Evolutionary conservation across 1,284 basidiomycete genomes (phyloP), one percentile per base, ranked within the genome.

Genomic region (Leccinum subrobustum): DNA sequence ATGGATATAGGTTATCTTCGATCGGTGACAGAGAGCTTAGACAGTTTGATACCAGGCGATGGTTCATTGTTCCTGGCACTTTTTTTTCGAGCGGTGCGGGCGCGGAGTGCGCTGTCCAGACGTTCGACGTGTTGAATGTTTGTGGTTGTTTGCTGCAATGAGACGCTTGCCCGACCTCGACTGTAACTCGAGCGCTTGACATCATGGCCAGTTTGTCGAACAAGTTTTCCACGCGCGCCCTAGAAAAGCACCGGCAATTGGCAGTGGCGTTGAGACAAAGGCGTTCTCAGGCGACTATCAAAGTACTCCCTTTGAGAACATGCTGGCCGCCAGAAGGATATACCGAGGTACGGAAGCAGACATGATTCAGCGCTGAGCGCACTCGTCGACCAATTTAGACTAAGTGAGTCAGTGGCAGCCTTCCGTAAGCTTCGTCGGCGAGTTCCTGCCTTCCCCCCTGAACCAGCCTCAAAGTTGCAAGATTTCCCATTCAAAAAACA

Each of bases 361-460:
- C 44, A 47, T 12, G 57, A 56, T 44, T 47, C 52, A 7, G 47
- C 52, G 27, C 27, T 31, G n/a, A 52, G 51, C 25, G 27, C 37
- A 57, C 37, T 65, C 52, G 39, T 65, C 56, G 39, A 63, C 60
- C 51, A 16, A 59, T 67, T 69, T 59, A 48, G 59, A 51, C 25
- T 16, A 51, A 35, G 35, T 35, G 35, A 51, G 8, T 55, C 50
- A 44, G 50, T 58, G 63, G 59, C 48, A 54, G 54, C 53, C 11
- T 61, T 59, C 67, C 69, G 58, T 61, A 37, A 51, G 25, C n/a
- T 8, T 6, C 54, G 20, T 53, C 39, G 56, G 60, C 33, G 61
- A 59, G 56, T 66, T 37, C 66, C 58, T 52, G 47, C n/a, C 11
- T 51, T 29, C 35, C 61, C 61, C 54, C 61, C 54, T 56, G 54